Percentiles rank a stretch among this genome's conserved stretches.
Conservation (phyloP, 306 rosid genomes). For the Elaeagnus macrophylla region DNA sequence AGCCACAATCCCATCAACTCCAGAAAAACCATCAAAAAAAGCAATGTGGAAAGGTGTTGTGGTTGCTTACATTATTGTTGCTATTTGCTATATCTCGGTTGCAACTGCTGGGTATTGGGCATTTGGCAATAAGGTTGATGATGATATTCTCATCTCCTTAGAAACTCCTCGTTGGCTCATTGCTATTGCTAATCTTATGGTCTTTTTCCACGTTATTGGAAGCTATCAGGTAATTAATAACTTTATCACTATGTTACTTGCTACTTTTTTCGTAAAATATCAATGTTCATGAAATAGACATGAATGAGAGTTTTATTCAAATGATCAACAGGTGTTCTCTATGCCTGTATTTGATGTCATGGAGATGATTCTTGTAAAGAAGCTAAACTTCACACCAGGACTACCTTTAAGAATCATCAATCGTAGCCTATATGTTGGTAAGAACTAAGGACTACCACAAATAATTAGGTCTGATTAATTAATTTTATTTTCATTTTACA, state of each 20-base stretch:
- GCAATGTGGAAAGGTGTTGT: constrained; percentile 64
- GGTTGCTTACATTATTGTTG: constrained; percentile 40
- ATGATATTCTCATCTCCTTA: constrained; percentile 55
- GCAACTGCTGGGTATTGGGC: constrained; percentile 59
- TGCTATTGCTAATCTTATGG: constrained; percentile 51
- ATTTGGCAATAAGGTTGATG: constrained; percentile 42
- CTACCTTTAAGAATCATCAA: constrained; percentile 22
- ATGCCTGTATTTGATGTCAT: constrained; percentile 60
- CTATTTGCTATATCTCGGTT: constrained; percentile 37
- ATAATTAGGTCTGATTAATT: too few relatives aligned
- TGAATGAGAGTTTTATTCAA: background rate
- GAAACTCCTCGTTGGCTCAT: constrained; percentile 46
- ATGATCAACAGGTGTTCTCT: constrained; percentile 28
- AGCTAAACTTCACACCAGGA: constrained; percentile 21
- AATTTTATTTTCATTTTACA: too few relatives aligned
- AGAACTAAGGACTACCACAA: too few relatives aligned
- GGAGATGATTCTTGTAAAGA: constrained; percentile 37
- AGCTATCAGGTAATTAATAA: constrained; percentile 73
- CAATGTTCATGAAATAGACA: too few relatives aligned
- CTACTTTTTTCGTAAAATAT: too few relatives aligned
- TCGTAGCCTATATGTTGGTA: constrained; percentile 44
- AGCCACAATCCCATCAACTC: constrained; percentile 61
- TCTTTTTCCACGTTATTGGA: constrained; percentile 59
- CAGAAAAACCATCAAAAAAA: constrained; percentile 36
- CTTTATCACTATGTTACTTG: too few relatives aligned